Percentiles rank a stretch among this genome's conserved stretches.
phyloP scores from a whole-genome alignment of 1,284 basidiomycete genomes.

The Pholiota adiposa region DNA sequence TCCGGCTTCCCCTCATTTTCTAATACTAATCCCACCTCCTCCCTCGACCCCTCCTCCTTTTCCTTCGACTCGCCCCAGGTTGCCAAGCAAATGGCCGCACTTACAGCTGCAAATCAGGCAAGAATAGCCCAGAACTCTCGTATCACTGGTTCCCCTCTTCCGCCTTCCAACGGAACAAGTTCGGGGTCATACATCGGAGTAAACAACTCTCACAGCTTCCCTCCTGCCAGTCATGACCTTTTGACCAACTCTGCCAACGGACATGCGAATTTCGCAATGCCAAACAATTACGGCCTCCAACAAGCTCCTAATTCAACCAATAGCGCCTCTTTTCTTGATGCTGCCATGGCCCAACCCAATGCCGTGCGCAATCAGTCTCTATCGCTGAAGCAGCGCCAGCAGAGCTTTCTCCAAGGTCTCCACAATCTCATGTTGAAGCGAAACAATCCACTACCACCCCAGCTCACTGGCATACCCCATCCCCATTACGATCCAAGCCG shows the following conservation, averaged over 20 bases:
- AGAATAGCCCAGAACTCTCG: slow-evolving; percentile 61
- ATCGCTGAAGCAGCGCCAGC: slow-evolving; percentile 52
- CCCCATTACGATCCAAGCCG: slow-evolving; percentile 61
- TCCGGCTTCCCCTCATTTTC: slow-evolving; percentile 36
- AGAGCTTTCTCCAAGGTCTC: slow-evolving; percentile 60
- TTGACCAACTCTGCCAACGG: slow-evolving; percentile 34
- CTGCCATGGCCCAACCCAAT: slow-evolving; percentile 44
- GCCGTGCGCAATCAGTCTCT: slow-evolving; percentile 33
- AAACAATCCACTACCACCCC: slow-evolving; percentile 67
- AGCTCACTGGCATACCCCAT: slow-evolving; percentile 60
- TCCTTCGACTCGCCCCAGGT: slow-evolving; percentile 58
- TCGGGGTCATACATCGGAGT: slow-evolving; percentile 69
- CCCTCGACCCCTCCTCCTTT: slow-evolving; percentile 39
- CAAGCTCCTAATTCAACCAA: slow-evolving; percentile 36
- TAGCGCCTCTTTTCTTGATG: slow-evolving; percentile 46
- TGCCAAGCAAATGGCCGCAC: slow-evolving; percentile 78
- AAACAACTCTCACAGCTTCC: slow-evolving; percentile 52
- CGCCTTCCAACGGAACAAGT: slow-evolving; percentile 61
- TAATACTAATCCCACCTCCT: slow-evolving; percentile 29
- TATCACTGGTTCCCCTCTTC: slow-evolving; percentile 32
- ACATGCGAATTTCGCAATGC: slow-evolving; percentile 44
- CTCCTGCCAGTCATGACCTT: slow-evolving; percentile 44
- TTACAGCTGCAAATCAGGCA: slow-evolving; percentile 65
- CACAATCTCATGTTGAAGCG: slow-evolving; percentile 58
- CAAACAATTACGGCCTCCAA: slow-evolving; percentile 38